phyloP scores from a whole-genome alignment of 148 eudicot genomes.

The Dysphania ambrosioides region DNA sequence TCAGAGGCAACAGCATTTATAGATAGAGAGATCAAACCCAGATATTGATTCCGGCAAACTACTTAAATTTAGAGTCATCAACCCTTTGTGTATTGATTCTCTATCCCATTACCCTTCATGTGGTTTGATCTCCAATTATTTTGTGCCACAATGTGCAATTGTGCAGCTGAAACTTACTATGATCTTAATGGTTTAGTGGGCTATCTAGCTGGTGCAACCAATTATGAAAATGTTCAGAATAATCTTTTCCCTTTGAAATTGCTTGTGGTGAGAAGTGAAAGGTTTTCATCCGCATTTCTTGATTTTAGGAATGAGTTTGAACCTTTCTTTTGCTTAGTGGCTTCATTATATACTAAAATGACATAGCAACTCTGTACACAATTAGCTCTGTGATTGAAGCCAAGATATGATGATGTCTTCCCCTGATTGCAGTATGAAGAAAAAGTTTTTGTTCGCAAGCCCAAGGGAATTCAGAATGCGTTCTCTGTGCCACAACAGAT shows the following conservation, averaged over 20 bases:
- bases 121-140: background rate
- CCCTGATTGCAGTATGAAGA: conserved; percentile 64
- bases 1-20: background rate
- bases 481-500: conserved; percentile 69
- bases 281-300: background rate
- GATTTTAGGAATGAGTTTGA: background rate
- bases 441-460: conserved; percentile 68
- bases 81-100: background rate
- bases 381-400: background rate
- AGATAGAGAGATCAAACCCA: background rate
- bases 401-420: conserved; percentile 14
- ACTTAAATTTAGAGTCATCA: background rate
- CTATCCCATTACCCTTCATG: background rate
- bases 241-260: background rate
- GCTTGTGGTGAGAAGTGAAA: background rate
- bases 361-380: background rate
- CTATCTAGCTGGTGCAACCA: background rate
- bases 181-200: too few species aligned
- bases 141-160: background rate
- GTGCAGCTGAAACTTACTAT: background rate
- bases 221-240: background rate
- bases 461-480: conserved; percentile 46
- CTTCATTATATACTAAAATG: background rate
- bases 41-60: background rate
- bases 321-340: background rate